A percentile compares a stretch with the other conserved stretches of the same genome.
These are phyloP conservation scores for Dinochytrium kinnereticum DNA, from an alignment of 371 early-diverging fungal species.

Conservation along the genomic window DNA sequence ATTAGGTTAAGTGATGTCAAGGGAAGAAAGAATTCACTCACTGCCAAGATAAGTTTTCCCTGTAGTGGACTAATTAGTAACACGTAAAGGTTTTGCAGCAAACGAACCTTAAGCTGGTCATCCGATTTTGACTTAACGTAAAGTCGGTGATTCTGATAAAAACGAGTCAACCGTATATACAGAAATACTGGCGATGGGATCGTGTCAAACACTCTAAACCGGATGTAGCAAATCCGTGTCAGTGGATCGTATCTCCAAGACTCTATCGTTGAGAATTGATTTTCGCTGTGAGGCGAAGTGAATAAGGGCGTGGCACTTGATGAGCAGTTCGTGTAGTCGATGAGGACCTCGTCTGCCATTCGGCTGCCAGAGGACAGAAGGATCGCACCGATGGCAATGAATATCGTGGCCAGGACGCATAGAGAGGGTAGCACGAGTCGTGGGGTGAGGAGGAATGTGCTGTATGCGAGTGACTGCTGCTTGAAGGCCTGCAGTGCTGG, in stretches of 20 bases:
- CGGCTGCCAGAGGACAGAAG: constrained; percentile 43
- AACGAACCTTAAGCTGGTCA: constrained; percentile 7
- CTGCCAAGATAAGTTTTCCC: neutral
- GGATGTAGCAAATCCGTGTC: constrained; percentile 68
- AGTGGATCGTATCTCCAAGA: constrained; percentile 49
- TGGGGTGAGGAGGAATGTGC: constrained; percentile 1
- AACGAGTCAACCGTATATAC: constrained; percentile 95
- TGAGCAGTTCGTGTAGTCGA: constrained; percentile 90
- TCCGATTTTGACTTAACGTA: constrained; percentile 79
- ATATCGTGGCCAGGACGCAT: neutral
- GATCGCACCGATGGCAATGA: neutral
- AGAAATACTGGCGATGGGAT: constrained; percentile 84
- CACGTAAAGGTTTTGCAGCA: too few species aligned
- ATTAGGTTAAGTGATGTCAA: too few species aligned
- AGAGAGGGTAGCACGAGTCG: neutral
- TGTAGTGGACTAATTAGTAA: too few species aligned
- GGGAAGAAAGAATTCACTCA: neutral
- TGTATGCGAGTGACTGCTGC: constrained; percentile 1
- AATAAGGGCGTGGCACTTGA: constrained; percentile 27
- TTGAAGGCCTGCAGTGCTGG: neutral
- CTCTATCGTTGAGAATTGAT: constrained; percentile 21
- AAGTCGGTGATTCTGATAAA: constrained; percentile 97
- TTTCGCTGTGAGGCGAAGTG: constrained; percentile 14
- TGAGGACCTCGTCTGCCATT: constrained; percentile 71
- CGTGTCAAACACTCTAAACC: constrained; percentile 70